Percentiles rank a stretch among this genome's conserved stretches.
Evolutionary conservation across 257 asterid genomes (phyloP).

Genomic region (Solanum boliviense): DNA sequence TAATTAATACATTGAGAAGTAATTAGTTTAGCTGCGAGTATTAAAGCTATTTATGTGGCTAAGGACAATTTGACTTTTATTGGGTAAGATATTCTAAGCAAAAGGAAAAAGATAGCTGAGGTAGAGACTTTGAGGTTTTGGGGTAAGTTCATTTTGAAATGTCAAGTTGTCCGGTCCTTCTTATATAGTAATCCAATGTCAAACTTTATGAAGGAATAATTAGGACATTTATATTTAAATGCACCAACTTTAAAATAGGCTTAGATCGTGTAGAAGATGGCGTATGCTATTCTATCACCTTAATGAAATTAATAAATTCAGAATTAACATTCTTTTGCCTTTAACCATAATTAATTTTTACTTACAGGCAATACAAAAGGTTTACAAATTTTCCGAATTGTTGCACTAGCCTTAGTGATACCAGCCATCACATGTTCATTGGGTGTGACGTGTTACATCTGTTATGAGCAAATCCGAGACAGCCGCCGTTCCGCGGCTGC

Average conservation of each 20-base stretch:
- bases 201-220: neutral
- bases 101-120: neutral
- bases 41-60: neutral
- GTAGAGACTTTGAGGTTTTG: neutral
- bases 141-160: neutral
- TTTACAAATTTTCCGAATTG: neutral
- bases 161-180: neutral
- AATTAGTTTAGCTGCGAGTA: neutral
- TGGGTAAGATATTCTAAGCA: neutral
- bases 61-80: constrained; percentile 1
- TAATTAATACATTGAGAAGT: neutral
- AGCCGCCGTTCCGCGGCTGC: neutral
- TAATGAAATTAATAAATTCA: neutral
- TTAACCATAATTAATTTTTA: neutral
- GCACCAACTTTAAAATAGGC: neutral
- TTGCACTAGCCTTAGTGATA: constrained; percentile 16
- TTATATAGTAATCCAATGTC: neutral
- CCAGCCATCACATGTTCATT: constrained; percentile 21
- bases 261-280: neutral
- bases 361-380: constrained; percentile 8
- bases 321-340: neutral
- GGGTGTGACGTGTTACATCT: constrained; percentile 10
- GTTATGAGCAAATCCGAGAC: neutral
- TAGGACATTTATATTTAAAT: neutral
- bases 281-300: neutral